Percentiles rank a stretch among this genome's conserved stretches.
These are phyloP conservation scores for Agastache rugosa DNA, from an alignment of 257 asterid species.

Conservation along the genomic window DNA sequence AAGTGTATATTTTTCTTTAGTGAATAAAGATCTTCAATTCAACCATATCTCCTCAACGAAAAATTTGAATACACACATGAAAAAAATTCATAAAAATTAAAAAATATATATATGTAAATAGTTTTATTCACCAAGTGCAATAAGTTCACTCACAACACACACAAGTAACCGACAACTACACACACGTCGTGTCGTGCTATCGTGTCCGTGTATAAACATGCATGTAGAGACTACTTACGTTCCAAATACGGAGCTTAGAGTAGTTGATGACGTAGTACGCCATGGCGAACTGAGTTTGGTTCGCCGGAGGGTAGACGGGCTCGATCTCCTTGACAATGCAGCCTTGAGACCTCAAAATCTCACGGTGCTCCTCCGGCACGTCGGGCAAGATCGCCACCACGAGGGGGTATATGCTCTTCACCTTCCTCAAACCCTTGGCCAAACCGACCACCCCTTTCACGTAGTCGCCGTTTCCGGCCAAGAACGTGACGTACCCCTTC, in stretches of 20 bases:
- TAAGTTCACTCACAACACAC: no score
- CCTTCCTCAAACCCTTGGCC: constrained; percentile 56
- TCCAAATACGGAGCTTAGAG: constrained; percentile 56
- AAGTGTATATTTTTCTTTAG: constrained; percentile 12
- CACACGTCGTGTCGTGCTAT: neutral
- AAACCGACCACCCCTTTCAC: constrained; percentile 53
- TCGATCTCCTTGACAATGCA: constrained; percentile 54
- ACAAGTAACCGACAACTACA: no score
- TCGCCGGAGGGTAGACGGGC: constrained; percentile 48
- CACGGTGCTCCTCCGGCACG: constrained; percentile 57
- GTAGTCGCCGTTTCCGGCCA: constrained; percentile 51
- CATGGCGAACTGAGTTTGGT: constrained; percentile 53
- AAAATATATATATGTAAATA: no score
- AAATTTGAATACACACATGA: neutral
- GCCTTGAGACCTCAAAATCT: constrained; percentile 46
- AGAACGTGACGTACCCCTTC: constrained; percentile 45
- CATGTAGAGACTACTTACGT: constrained; percentile 39
- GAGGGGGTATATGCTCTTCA: constrained; percentile 44
- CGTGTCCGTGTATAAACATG: neutral
- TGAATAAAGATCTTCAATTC: neutral
- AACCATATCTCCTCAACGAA: neutral
- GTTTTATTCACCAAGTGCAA: no score
- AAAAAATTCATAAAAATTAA: neutral
- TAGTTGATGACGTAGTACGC: constrained; percentile 56
- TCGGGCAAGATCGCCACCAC: constrained; percentile 57